Evolutionary conservation across 1,284 basidiomycete genomes (phyloP).

Genomic region (Ganoderma leucocontextum): DNA sequence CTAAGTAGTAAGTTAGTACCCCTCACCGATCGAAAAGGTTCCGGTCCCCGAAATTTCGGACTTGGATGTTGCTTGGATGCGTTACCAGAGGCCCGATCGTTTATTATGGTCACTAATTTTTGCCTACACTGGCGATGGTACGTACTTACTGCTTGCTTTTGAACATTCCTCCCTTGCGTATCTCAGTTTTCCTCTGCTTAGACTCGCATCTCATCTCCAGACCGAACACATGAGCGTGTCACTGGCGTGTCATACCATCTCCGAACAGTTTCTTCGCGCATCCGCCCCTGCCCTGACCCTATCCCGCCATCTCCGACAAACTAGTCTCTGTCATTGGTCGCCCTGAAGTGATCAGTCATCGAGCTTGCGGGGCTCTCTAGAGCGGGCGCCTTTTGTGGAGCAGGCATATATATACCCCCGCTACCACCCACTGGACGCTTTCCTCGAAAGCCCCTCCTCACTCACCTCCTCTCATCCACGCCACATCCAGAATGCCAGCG

Average conservation of each 20-base stretch:
- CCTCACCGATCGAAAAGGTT: too few relatives aligned
- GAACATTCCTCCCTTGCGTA: too few relatives aligned
- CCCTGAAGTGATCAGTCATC: slow-evolving; percentile 29
- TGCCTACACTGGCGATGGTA: too few relatives aligned
- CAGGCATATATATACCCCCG: slow-evolving; percentile 25
- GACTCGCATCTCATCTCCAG: not conserved
- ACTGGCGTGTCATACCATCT: too few relatives aligned
- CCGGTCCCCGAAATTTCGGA: too few relatives aligned
- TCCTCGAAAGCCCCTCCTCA: not conserved
- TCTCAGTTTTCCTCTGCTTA: too few relatives aligned
- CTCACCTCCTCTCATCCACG: not conserved
- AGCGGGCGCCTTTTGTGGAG: not conserved
- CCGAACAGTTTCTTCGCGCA: slow-evolving; percentile 23
- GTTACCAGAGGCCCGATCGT: too few relatives aligned
- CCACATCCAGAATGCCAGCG: slow-evolving; percentile 42
- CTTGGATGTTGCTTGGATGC: too few relatives aligned
- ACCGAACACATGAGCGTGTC: slow-evolving; percentile 28
- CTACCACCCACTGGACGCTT: too few relatives aligned
- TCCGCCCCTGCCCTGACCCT: slow-evolving; percentile 28
- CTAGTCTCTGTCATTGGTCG: slow-evolving; percentile 9
- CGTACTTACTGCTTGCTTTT: too few relatives aligned
- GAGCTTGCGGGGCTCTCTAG: not conserved
- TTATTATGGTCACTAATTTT: too few relatives aligned
- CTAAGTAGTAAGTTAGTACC: too few relatives aligned
- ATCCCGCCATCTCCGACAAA: slow-evolving; percentile 4